Base-by-base conservation (phyloP, 257 asterid species). In the Anisodus tanguticus region DNA sequence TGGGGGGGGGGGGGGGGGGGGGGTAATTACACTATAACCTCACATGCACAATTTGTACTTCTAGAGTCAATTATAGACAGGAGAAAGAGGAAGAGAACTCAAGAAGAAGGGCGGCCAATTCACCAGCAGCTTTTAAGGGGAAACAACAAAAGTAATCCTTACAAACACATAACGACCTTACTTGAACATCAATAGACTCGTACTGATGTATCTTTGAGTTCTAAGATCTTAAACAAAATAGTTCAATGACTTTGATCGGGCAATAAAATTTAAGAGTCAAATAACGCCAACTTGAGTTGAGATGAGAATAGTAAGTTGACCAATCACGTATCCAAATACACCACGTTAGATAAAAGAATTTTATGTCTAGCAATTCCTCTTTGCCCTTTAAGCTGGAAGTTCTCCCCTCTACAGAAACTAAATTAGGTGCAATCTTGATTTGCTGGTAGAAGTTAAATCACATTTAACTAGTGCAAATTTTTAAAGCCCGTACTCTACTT, bases 271-370 rank as follows among this genome's bases (percentile, higher is more conserved):
- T 41, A 41, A 70, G 10, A 70, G 54, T 35, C 78, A 70, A 43
- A 70, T 70, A 70, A 70, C 4, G 4, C 55, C 78, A 70, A 70
- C 9, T 17, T 43, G 57, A 41, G 54, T 43, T 70, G 35, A 70
- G 79, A 70, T 70, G 57, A 70, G 55, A 43, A 70, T 17, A 70
- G 79, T 70, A 43, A 70, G 79, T 43, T 4, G 37, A 70, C 79
- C 57, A 41, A 17, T 41, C 35, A 47, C 41, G 37, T 43, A 2
- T 37, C 79, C 37, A 43, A 70, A 43, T 70, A 43, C 79, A 8
- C 79, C 57, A 31, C 9, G 17, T 64, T 4, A 26, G 17, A 64
- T 64, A 64, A 26, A 64, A 64, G 71, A 64, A 64, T 41, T 39
- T 26, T 11, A 2, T 64, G 17, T 64, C 71, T 26, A 64, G 71